These are phyloP conservation scores for Rheum nobile DNA, from an alignment of 148 eudicot genomes.

Conservation along the genomic window DNA sequence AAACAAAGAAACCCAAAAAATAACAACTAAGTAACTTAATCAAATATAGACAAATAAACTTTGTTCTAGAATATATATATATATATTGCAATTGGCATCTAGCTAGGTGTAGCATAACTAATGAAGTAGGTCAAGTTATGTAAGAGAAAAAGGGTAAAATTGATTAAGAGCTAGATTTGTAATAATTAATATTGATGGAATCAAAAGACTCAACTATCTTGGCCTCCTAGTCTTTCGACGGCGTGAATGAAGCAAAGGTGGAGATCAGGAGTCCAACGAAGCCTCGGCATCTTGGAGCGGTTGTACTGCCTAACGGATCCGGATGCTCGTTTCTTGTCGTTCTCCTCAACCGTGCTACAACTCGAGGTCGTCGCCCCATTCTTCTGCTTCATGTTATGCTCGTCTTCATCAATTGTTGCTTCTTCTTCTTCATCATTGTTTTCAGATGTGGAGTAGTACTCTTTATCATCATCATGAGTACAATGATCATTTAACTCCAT, in stretches of 20 bases:
- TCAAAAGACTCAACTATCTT: constrained; percentile 43
- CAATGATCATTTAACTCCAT: neutral
- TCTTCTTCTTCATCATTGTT: neutral
- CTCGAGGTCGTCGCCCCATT: constrained; percentile 59
- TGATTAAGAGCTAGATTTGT: no score
- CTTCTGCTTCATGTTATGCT: neutral
- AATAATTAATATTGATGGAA: no score
- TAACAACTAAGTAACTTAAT: neutral
- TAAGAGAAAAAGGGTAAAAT: no score
- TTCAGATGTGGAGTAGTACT: neutral
- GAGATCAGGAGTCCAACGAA: constrained; percentile 88
- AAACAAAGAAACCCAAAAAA: neutral
- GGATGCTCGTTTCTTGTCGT: constrained; percentile 19
- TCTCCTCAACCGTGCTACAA: constrained; percentile 61
- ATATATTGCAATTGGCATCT: neutral
- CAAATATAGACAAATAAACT: neutral
- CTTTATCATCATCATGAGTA: no score
- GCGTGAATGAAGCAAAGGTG: constrained; percentile 70
- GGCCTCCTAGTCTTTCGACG: constrained; percentile 77
- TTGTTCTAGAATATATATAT: neutral
- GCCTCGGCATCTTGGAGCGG: constrained; percentile 73
- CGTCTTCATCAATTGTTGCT: constrained; percentile 10
- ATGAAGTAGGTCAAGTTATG: no score
- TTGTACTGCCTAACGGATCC: constrained; percentile 56
- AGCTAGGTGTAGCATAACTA: neutral